Conservation (phyloP, 1,284 basidiomycete genomes). For the Leccinum angustisporum region DNA sequence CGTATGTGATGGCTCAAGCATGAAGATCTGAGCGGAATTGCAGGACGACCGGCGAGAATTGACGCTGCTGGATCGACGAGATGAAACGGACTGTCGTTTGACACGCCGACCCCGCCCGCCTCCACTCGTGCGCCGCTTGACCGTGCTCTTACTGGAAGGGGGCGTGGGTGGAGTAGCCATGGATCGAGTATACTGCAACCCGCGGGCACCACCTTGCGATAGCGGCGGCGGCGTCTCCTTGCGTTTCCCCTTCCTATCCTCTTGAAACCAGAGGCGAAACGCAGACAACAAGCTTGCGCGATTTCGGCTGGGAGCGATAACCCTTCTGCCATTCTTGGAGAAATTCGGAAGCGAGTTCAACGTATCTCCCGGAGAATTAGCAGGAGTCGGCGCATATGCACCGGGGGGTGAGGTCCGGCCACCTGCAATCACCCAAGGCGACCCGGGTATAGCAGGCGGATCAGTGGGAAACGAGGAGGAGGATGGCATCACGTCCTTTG, state of each 20-base stretch:
- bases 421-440: constrained; percentile 71
- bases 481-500: constrained; percentile 45
- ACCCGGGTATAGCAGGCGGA: constrained; percentile 47
- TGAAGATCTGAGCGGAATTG: constrained; percentile 58
- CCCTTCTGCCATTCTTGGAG: constrained; percentile 36
- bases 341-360: constrained; percentile 59
- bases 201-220: constrained; percentile 31
- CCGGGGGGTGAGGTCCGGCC: constrained; percentile 40
- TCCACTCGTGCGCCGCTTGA: constrained; percentile 50
- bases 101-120: constrained; percentile 49
- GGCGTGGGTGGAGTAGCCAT: constrained; percentile 23
- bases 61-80: constrained; percentile 77
- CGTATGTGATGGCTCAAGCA: constrained; percentile 54
- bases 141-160: constrained; percentile 35
- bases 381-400: constrained; percentile 44
- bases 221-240: constrained; percentile 43
- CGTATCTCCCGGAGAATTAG: constrained; percentile 53
- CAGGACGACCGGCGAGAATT: constrained; percentile 75
- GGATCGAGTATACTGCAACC: constrained; percentile 30
- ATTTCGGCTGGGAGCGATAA: constrained; percentile 44
- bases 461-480: constrained; percentile 49
- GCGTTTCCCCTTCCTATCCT: constrained; percentile 75
- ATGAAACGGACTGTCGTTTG: constrained; percentile 67
- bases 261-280: constrained; percentile 79
- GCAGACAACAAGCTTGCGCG: constrained; percentile 71